Evolutionary conservation across 148 eudicot genomes (phyloP).

Genomic region (Heliosperma pusillum): DNA sequence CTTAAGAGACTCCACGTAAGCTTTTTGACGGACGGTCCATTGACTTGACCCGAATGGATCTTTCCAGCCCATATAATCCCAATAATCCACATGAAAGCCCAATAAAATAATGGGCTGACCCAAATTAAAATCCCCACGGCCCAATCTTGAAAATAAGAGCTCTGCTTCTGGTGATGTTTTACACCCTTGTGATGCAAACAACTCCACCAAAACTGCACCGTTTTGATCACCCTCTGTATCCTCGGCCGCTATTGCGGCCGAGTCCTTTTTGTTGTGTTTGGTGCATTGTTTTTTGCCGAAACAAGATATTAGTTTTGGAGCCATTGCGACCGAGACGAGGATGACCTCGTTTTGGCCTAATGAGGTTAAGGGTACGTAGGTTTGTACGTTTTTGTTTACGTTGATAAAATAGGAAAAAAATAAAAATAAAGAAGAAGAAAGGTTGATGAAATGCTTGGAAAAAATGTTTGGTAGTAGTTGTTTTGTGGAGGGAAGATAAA

Average conservation of each 20-base stretch:
- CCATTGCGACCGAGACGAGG: slow-evolving; percentile 31
- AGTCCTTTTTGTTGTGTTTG: slow-evolving; percentile 14
- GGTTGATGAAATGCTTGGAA: background rate
- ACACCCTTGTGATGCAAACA: slow-evolving; percentile 88
- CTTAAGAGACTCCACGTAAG: slow-evolving; percentile 60
- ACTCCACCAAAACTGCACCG: slow-evolving; percentile 58
- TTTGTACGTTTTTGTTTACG: background rate
- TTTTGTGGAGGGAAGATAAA: slow-evolving; percentile 34
- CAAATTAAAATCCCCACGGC: slow-evolving; percentile 71
- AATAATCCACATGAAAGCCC: slow-evolving; percentile 80
- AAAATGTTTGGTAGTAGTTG: background rate
- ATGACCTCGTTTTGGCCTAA: slow-evolving; percentile 14
- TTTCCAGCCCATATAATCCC: slow-evolving; percentile 92
- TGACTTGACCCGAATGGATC: slow-evolving; percentile 73
- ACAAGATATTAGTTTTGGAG: slow-evolving; percentile 53
- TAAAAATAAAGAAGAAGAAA: background rate
- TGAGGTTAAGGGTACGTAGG: background rate
- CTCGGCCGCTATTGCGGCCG: slow-evolving; percentile 32
- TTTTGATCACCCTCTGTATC: slow-evolving; percentile 18
- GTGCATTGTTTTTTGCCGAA: slow-evolving; percentile 32
- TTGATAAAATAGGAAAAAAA: background rate
- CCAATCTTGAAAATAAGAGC: slow-evolving; percentile 70
- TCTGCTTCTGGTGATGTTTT: slow-evolving; percentile 80
- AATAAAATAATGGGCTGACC: slow-evolving; percentile 50
- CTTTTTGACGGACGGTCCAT: slow-evolving; percentile 90